Evolutionary conservation across 1,284 basidiomycete species (phyloP).

Genomic region (Malassezia cuniculi): DNA sequence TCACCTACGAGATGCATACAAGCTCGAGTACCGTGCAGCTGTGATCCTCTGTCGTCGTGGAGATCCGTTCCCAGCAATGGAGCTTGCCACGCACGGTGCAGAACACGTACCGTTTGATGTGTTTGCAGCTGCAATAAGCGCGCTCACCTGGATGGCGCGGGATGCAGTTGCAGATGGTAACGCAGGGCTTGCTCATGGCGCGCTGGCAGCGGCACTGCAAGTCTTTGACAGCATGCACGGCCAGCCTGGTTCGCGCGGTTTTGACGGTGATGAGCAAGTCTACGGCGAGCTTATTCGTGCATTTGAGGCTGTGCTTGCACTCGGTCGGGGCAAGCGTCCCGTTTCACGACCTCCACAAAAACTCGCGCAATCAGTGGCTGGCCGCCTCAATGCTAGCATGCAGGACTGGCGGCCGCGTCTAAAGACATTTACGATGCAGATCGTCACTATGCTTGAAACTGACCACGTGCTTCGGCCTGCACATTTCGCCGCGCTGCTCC

Average conservation of each 20-base stretch:
- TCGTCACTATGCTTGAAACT: too few species aligned
- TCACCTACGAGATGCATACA: too few species aligned
- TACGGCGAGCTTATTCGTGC: conserved; percentile 12
- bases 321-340: too few species aligned
- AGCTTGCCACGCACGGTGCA: too few species aligned
- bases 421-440: too few species aligned
- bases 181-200: neutral
- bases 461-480: too few species aligned
- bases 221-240: neutral
- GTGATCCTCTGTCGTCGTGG: conserved; percentile 3
- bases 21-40: conserved; percentile 3
- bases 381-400: too few species aligned
- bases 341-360: too few species aligned
- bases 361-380: too few species aligned
- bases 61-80: conserved; percentile 2
- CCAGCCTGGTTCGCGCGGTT: neutral
- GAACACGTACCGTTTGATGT: conserved; percentile 8
- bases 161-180: neutral
- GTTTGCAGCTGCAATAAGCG: conserved; percentile 8
- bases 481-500: too few species aligned
- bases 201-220: conserved; percentile 1
- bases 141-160: conserved; percentile 8
- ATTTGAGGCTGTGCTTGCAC: neutral
- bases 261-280: conserved; percentile 11
- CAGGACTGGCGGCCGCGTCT: too few species aligned